Evolutionary conservation across 305 asterid species (phyloP).

Genomic region (Rubia occidens): DNA sequence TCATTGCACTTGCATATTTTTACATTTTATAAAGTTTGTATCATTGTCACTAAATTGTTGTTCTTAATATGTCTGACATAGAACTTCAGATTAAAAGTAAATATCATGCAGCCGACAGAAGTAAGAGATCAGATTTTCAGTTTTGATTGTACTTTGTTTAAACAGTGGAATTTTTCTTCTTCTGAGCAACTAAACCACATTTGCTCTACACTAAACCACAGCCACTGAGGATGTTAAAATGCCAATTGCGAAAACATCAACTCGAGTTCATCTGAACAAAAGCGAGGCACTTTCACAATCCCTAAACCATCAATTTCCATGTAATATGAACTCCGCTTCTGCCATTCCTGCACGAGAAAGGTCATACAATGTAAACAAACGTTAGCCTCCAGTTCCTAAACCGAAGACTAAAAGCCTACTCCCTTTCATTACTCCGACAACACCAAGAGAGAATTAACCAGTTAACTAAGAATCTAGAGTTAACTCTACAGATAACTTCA

Average conservation of each 20-base stretch:
- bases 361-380: no score
- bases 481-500: not conserved
- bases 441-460: not conserved
- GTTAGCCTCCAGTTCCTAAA: no score
- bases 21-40: no score
- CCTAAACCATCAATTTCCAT: not conserved
- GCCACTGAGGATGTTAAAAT: not conserved
- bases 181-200: not conserved
- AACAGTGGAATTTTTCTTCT: not conserved
- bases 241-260: not conserved
- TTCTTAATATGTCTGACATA: no score
- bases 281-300: not conserved
- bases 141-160: not conserved
- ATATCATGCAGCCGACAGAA: no score
- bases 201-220: not conserved
- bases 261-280: not conserved
- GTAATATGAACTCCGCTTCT: not conserved
- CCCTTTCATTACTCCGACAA: no score
- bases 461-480: not conserved
- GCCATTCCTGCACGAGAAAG: no score
- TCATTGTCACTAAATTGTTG: no score
- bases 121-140: not conserved
- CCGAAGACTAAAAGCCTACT: conserved; percentile 10
- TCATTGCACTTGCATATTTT: no score
- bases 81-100: no score